Evolutionary conservation across 257 asterid genomes (phyloP).

Genomic region (Prunella vulgaris): DNA sequence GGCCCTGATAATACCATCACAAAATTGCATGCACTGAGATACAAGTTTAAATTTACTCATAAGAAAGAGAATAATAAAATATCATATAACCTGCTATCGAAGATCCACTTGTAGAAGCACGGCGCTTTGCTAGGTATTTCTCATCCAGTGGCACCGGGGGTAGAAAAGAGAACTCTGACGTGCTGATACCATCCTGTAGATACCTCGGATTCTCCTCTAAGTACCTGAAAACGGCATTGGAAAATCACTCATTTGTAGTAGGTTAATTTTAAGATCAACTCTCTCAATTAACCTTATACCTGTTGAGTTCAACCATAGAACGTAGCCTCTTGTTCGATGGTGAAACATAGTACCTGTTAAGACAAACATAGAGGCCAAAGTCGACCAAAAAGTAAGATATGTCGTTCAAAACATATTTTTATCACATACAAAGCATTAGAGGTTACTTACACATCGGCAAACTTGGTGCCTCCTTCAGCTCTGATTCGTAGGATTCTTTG

Average conservation of each 20-base stretch:
- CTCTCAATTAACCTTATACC: constrained; percentile 16
- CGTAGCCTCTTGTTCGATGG: constrained; percentile 36
- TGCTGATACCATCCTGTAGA: constrained; percentile 31
- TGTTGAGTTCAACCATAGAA: constrained; percentile 32
- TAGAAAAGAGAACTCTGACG: constrained; percentile 56
- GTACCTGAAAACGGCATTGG: constrained; percentile 33
- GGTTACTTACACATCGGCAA: constrained; percentile 44
- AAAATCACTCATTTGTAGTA: background rate
- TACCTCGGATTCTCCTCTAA: constrained; percentile 47
- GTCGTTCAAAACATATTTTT: background rate
- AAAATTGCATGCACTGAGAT: background rate
- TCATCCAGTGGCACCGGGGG: constrained; percentile 62
- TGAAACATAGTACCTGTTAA: constrained; percentile 31
- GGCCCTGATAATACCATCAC: background rate
- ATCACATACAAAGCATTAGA: background rate
- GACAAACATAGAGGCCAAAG: too few relatives aligned
- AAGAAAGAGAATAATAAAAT: background rate
- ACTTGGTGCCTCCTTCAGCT: constrained; percentile 46
- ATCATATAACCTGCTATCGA: constrained; percentile 14
- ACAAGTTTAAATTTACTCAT: background rate
- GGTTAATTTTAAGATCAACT: background rate
- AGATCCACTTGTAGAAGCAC: constrained; percentile 20
- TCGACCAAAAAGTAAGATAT: background rate
- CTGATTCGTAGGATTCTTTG: constrained; percentile 36
- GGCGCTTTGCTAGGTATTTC: constrained; percentile 47